Evolutionary conservation across 1,284 basidiomycete genomes (phyloP).

Genomic region (Pterula multifida): DNA sequence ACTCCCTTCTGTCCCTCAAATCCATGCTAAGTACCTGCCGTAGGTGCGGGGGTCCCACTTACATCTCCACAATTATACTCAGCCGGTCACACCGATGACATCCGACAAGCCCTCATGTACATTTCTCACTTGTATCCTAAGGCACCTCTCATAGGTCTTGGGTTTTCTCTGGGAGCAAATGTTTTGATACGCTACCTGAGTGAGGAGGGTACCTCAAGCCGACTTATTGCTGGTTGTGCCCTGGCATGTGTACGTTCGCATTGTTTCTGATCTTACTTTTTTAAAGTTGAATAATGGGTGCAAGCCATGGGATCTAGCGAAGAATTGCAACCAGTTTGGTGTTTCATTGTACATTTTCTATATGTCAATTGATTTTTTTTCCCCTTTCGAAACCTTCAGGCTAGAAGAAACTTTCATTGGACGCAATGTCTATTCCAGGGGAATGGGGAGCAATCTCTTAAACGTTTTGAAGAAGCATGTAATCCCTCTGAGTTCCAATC

Average conservation of each 20-base stretch:
- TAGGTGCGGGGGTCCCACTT: constrained; percentile 48
- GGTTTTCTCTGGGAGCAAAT: constrained; percentile 74
- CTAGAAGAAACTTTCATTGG: constrained; percentile 56
- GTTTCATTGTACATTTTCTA: constrained; percentile 2
- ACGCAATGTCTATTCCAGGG: constrained; percentile 68
- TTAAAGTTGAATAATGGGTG: neutral
- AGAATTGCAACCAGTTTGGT: constrained; percentile 46
- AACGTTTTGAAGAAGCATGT: constrained; percentile 56
- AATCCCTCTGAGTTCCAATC: constrained; percentile 34
- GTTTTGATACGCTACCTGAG: constrained; percentile 67
- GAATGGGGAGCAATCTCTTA: constrained; percentile 72
- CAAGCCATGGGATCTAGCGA: constrained; percentile 68
- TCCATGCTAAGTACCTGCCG: neutral
- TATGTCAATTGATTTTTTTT: neutral
- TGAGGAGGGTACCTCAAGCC: constrained; percentile 49
- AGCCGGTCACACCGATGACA: constrained; percentile 55
- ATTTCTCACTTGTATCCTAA: constrained; percentile 49
- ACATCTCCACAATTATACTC: constrained; percentile 37
- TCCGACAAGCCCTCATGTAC: constrained; percentile 56
- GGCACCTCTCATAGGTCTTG: constrained; percentile 60
- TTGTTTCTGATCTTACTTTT: neutral
- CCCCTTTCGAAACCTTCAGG: constrained; percentile 19
- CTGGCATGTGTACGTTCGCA: constrained; percentile 43
- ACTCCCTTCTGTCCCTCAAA: constrained; percentile 8
- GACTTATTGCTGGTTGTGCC: constrained; percentile 50